A percentile compares a stretch with the other conserved stretches of the same genome.
Conservation (phyloP, 2,329 filamentous ascomycete species). For the Alternaria triticimaculans region DNA sequence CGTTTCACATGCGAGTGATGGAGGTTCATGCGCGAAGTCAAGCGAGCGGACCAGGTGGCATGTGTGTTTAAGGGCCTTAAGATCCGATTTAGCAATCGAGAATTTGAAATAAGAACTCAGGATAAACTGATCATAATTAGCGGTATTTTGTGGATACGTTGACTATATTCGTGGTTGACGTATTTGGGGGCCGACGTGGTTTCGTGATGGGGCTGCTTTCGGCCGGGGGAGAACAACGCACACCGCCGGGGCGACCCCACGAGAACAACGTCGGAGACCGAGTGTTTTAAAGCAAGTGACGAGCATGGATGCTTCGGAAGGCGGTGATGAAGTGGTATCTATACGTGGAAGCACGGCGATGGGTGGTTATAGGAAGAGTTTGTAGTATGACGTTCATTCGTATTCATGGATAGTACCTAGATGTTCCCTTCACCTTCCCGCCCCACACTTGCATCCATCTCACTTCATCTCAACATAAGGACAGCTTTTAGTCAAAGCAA, state of each 20-base stretch:
- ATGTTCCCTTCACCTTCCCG: background rate
- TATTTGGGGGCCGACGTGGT: background rate
- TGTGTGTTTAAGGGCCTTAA: background rate
- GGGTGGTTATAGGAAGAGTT: background rate
- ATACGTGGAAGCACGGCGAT: background rate
- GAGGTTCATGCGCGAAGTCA: background rate
- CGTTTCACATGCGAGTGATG: background rate
- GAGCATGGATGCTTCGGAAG: background rate
- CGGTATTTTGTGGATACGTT: background rate
- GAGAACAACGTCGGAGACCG: background rate
- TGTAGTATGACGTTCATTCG: conserved; percentile 7
- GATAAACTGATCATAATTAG: conserved; percentile 5
- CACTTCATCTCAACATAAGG: conserved; percentile 1
- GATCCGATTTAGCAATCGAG: background rate
- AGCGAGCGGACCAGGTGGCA: background rate
- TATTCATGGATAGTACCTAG: conserved; percentile 15
- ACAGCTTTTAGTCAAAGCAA: conserved; percentile 11
- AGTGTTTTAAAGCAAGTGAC: background rate
- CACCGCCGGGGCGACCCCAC: background rate
- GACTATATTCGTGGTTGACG: background rate
- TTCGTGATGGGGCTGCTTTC: background rate
- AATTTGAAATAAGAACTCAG: background rate
- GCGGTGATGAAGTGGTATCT: background rate
- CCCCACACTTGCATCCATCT: background rate
- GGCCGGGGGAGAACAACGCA: background rate